Percentiles rank a stretch among this genome's conserved stretches.
Conservation (phyloP, 345 rosid genomes). For the Boechera divaricarpa region DNA sequence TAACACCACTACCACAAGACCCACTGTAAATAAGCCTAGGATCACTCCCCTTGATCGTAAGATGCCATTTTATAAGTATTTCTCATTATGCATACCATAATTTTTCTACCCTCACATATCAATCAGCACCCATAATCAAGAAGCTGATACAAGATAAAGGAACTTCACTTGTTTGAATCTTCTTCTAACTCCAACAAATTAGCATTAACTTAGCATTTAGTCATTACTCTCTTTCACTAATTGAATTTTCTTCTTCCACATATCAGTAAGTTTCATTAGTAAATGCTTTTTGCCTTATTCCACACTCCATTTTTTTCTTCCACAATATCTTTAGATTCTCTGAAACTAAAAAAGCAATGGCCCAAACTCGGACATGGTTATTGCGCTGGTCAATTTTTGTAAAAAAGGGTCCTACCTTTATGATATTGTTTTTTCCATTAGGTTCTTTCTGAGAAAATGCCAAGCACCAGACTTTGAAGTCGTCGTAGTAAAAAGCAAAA, state of each 20-base stretch:
- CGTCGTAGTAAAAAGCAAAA: too few species aligned
- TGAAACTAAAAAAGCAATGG: neutral
- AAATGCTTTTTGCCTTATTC: neutral
- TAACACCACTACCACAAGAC: neutral
- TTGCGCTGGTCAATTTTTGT: constrained; percentile 21
- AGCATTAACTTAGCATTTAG: neutral
- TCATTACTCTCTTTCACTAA: neutral
- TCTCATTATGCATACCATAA: too few species aligned
- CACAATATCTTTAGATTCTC: constrained; percentile 10
- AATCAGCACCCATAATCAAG: neutral
- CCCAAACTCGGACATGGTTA: constrained; percentile 13
- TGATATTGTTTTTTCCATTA: neutral
- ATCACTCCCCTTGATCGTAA: neutral
- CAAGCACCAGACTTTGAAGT: too few species aligned
- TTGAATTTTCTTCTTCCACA: neutral
- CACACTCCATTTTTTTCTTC: constrained; percentile 18
- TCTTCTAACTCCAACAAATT: neutral
- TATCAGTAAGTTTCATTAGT: neutral
- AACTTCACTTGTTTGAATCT: neutral
- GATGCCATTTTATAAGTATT: too few species aligned
- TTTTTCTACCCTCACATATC: neutral
- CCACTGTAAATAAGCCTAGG: neutral
- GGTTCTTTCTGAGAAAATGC: too few species aligned
- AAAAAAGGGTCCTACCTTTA: neutral
- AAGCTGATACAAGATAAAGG: too few species aligned